phyloP scores from a whole-genome alignment of 2,329 filamentous ascomycete species.

The Xylariales sp. region DNA sequence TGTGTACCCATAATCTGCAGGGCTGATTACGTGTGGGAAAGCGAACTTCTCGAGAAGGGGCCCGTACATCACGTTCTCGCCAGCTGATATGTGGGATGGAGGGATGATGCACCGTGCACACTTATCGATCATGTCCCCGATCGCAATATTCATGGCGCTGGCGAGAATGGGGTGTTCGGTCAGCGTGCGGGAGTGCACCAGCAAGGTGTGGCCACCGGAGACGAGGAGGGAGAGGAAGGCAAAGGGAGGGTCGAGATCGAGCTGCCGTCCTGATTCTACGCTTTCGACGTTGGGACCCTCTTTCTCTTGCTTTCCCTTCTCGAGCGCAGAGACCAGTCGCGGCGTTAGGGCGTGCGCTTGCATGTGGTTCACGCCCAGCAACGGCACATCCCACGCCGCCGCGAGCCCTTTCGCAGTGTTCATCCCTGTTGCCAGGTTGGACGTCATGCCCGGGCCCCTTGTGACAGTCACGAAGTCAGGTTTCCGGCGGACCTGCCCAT shows the following conservation, averaged over 20 bases:
- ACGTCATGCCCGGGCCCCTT: slow-evolving; percentile 82
- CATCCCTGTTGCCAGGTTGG: slow-evolving; percentile 72
- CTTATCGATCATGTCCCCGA: slow-evolving; percentile 90
- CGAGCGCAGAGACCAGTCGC: slow-evolving; percentile 64
- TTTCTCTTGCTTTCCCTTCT: slow-evolving; percentile 20
- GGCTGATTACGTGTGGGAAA: slow-evolving; percentile 44
- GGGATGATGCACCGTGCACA: slow-evolving; percentile 74
- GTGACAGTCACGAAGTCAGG: slow-evolving; percentile 89
- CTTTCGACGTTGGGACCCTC: slow-evolving; percentile 4
- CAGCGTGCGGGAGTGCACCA: slow-evolving; percentile 68
- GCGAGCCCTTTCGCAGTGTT: slow-evolving; percentile 84
- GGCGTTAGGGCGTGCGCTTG: slow-evolving; percentile 92
- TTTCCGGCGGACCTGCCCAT: slow-evolving; percentile 33
- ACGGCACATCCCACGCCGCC: slow-evolving; percentile 74
- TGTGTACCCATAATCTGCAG: slow-evolving; percentile 47
- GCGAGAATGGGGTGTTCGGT: slow-evolving; percentile 70
- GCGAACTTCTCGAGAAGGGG: slow-evolving; percentile 74
- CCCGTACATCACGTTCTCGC: slow-evolving; percentile 71
- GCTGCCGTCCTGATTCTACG: not conserved
- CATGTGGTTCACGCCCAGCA: slow-evolving; percentile 93
- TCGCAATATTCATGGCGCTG: slow-evolving; percentile 71
- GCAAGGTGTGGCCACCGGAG: slow-evolving; percentile 86
- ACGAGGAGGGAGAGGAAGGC: slow-evolving; percentile 87
- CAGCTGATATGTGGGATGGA: slow-evolving; percentile 43
- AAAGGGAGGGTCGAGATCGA: slow-evolving; percentile 48